These are phyloP conservation scores for Calonectria fujianensis DNA, from an alignment of 2,329 filamentous ascomycete genomes.

Conservation along the genomic window DNA sequence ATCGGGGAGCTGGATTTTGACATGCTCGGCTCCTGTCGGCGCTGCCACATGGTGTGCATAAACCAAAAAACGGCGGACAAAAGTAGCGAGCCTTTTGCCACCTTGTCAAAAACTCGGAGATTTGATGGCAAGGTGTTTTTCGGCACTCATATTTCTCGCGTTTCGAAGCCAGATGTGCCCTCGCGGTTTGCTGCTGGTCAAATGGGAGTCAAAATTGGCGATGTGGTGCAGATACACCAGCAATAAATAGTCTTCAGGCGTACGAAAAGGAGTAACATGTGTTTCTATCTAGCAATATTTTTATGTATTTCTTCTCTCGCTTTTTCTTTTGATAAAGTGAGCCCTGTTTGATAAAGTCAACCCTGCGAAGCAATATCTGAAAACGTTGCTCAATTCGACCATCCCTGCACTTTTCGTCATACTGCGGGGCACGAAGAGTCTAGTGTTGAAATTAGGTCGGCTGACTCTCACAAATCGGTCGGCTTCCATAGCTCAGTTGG, in stretches of 20 bases:
- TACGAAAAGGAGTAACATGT: neutral
- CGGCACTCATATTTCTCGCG: slow-evolving; percentile 80
- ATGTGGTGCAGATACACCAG: slow-evolving; percentile 51
- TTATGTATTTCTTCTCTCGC: no score
- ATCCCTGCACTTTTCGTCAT: neutral
- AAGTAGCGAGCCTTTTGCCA: slow-evolving; percentile 90
- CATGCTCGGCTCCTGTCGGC: slow-evolving; percentile 87
- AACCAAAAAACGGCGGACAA: slow-evolving; percentile 88
- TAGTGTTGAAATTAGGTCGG: neutral
- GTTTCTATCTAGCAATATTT: neutral
- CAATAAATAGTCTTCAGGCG: no score
- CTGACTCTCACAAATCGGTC: neutral
- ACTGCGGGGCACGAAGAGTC: neutral
- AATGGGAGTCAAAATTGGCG: slow-evolving; percentile 68
- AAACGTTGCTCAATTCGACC: neutral
- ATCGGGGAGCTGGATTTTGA: slow-evolving; percentile 80
- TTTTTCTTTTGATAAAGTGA: no score
- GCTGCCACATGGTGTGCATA: slow-evolving; percentile 98
- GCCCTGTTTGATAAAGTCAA: no score
- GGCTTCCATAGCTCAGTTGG: slow-evolving; percentile 29
- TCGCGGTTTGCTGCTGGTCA: slow-evolving; percentile 31
- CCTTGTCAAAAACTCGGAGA: slow-evolving; percentile 89
- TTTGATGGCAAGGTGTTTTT: slow-evolving; percentile 92
- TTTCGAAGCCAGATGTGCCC: slow-evolving; percentile 65
- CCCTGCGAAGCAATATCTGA: neutral